Evolutionary conservation across 768 basidiomycete genomes (phyloP), one percentile per base, ranked within the genome.

Genomic region (Mycena alexandri): DNA sequence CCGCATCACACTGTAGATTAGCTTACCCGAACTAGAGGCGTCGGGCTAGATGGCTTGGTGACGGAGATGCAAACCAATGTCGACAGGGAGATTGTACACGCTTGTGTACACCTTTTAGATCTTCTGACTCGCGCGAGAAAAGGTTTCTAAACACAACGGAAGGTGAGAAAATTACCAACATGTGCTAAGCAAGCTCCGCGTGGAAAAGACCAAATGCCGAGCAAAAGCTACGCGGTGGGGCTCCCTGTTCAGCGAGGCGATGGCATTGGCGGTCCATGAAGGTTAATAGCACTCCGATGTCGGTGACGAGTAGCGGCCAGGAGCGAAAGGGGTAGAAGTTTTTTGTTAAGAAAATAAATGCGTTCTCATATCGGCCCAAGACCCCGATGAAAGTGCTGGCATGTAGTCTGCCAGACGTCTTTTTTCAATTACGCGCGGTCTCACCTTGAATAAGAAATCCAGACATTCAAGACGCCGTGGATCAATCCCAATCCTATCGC

Each of bases 401-500:
- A 52, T 63, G 54, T 44, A 54, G 33, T 33, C 70, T 64, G 69
- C 69, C 69, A 69, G 51, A 69, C 34, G 68, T 65, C 63, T 62
- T 56, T 29, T 46, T 68, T 47, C 12, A 53, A 63, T 63, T 68
- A 59, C 60, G 46, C 58, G 61, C 24, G 38, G 60, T 58, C 48
- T 48, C 50, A 41, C 24, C 41, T 54, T 24, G 46, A 41, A 56
- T 36, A 61, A 64, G 46, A 67, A 63, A 65, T 46, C 50, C 62
- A 67, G 58, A 61, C 69, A 54, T 67, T 54, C 43, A 46, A 57
- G 61, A 64, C 56, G 43, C 55, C 56, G 44, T 61, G 64, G 61
- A 71, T 67, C 70, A 62, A 53, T 43, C 61, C 21, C 61, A 52
- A 54, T 22, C 44, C 65, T 71, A 71, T 67, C 65, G 65, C 65